A percentile compares a stretch with the other conserved stretches of the same genome.
phyloP scores from a whole-genome alignment of 768 basidiomycete species.

The Serendipita sp. region DNA sequence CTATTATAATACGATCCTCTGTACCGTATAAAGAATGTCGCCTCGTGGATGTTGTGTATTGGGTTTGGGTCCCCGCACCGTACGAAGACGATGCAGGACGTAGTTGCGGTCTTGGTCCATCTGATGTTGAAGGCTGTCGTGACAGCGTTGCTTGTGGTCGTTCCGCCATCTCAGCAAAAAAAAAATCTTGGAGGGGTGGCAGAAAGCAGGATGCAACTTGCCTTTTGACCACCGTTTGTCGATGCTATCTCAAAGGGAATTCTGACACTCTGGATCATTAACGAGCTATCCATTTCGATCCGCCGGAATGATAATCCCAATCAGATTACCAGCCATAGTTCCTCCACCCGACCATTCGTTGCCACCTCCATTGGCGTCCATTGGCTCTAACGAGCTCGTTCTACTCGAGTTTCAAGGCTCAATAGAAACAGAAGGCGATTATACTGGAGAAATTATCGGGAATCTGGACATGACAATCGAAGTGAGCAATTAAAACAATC shows the following conservation, averaged over 20 bases:
- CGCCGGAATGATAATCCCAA: neutral
- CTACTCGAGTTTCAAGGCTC: constrained; percentile 80
- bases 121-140: neutral
- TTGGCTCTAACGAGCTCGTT: constrained; percentile 66
- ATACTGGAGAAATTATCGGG: constrained; percentile 63
- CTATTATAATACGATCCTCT: constrained; percentile 89
- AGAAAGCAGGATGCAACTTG: neutral
- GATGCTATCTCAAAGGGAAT: no score
- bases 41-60: constrained; percentile 69
- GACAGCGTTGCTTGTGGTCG: neutral
- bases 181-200: neutral
- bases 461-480: constrained; percentile 45
- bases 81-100: neutral
- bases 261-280: no score
- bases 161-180: neutral
- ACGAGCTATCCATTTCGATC: no score
- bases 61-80: constrained; percentile 27
- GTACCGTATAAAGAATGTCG: constrained; percentile 92
- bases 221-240: no score
- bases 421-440: constrained; percentile 55
- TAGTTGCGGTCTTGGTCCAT: neutral
- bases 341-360: constrained; percentile 27
- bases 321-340: neutral
- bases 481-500: constrained; percentile 5
- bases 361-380: constrained; percentile 46